Evolutionary conservation across 164 flowering plant species (phyloP).

Genomic region (Liquidambar formosana): DNA sequence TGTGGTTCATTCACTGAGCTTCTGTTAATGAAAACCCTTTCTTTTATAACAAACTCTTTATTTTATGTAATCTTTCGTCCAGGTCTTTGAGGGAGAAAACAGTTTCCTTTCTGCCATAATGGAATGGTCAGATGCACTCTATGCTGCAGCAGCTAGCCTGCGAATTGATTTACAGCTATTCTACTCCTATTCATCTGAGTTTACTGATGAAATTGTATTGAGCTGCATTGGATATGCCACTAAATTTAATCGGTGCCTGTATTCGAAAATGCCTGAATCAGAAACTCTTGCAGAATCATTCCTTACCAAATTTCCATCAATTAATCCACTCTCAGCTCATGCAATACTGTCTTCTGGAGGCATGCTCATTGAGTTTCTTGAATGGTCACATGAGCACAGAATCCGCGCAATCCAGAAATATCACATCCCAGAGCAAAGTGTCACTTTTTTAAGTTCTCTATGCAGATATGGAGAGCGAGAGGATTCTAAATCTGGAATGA

Average conservation of each 20-base stretch:
- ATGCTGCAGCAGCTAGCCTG: conserved; percentile 90
- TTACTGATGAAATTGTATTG: conserved; percentile 80
- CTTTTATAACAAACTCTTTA: background rate
- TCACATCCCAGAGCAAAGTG: conserved; percentile 67
- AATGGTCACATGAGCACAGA: conserved; percentile 51
- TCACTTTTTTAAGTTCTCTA: conserved; percentile 55
- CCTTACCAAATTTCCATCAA: conserved; percentile 81
- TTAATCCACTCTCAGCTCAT: conserved; percentile 91
- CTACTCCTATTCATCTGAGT: conserved; percentile 67
- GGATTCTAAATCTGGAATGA: conserved; percentile 82
- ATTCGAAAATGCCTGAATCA: conserved; percentile 77
- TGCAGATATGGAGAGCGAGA: conserved; percentile 83
- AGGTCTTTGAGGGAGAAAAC: conserved; percentile 91
- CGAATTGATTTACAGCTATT: conserved; percentile 81
- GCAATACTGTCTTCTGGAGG: conserved; percentile 72
- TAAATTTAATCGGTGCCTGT: conserved; percentile 38
- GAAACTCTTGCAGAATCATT: conserved; percentile 92
- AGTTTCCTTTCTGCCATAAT: conserved; percentile 61
- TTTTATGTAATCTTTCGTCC: conserved; percentile 12
- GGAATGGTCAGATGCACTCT: conserved; percentile 92
- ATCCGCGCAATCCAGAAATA: conserved; percentile 47
- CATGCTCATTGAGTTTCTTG: conserved; percentile 58
- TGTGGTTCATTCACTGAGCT: background rate
- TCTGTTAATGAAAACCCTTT: background rate
- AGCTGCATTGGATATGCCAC: conserved; percentile 50